Evolutionary conservation across 129 eudicot species (phyloP), one percentile per base, ranked within the genome.

Genomic region (Scalesia atractyloides): DNA sequence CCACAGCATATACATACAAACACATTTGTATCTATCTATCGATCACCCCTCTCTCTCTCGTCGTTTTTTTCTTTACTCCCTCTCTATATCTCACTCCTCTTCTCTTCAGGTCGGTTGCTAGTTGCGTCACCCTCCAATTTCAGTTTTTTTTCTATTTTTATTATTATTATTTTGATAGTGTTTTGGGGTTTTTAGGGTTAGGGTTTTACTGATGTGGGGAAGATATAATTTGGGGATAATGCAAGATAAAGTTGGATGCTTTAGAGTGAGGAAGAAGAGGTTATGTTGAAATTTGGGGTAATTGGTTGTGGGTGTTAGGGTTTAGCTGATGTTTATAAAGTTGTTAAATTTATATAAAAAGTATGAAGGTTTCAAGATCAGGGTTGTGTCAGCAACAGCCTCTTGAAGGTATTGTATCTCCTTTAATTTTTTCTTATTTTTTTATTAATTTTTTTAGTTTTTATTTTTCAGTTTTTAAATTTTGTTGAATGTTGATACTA

Each of bases 301-400:
- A 64, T 56, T 64, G 59, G 59, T 49, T 9, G 30, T 53, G 51
- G 39, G 51, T 39, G 7, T 34, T 46, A 17, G 18, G 64, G 51
- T 56, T 15, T 41, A 37, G 75, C 54, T 71, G 76, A 71, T 71
- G 76, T 22, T 71, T 71, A 41, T 39, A 56, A 36, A 19, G 37
- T 24, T 74, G 51, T 36, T 65, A 43, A 14, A 73, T 61, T 69
- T 59, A 66, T 52, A 58, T 60, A 74, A 69, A 69, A 85, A 39
- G 9, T 76, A 95, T 90, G 99, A 95, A 90, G 96, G 97, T 95
- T 87, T 95, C 99, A 86, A 88, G 96, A 88, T 95, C 97, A 90
- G 99, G 97, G 74, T 69, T 88, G 86, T 86, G 93, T 95, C 44
- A 39, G 44, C 97, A 93, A 84, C 97, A 86, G 77, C 75, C 87